Conservation (phyloP, 768 basidiomycete genomes). For the Lactarius sp. region DNA sequence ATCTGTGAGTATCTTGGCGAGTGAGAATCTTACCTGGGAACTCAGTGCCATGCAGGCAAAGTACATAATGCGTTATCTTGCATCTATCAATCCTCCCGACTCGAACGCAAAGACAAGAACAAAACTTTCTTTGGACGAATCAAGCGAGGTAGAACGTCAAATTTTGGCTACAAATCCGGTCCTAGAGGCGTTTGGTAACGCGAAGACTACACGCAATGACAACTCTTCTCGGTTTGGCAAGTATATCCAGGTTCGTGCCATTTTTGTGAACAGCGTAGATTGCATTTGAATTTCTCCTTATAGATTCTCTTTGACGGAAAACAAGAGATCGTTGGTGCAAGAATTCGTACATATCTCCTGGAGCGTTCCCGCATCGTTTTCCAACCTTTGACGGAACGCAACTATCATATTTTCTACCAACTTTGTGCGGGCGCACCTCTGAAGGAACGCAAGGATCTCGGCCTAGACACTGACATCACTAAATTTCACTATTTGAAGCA, state of each 20-base stretch:
- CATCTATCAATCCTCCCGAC: constrained; percentile 88
- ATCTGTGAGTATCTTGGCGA: constrained; percentile 53
- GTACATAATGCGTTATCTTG: constrained; percentile 98
- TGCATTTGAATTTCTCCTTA: constrained; percentile 11
- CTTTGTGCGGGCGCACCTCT: constrained; percentile 93
- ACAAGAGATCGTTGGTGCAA: constrained; percentile 96
- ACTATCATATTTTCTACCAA: constrained; percentile 99
- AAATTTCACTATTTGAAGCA: constrained; percentile 93
- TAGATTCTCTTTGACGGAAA: constrained; percentile 95
- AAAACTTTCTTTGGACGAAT: constrained; percentile 74
- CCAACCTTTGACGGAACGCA: constrained; percentile 93
- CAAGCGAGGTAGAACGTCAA: constrained; percentile 93
- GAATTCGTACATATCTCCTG: constrained; percentile 97
- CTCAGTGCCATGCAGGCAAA: constrained; percentile 58
- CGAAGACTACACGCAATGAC: constrained; percentile 98
- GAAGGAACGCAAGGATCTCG: constrained; percentile 93
- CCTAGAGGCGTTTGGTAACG: constrained; percentile 98
- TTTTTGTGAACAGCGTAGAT: not conserved
- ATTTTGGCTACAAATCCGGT: constrained; percentile 99
- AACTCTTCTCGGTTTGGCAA: constrained; percentile 99
- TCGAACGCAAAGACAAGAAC: constrained; percentile 55
- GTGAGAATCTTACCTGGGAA: not conserved
- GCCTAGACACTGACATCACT: constrained; percentile 76
- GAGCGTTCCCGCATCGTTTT: constrained; percentile 97
- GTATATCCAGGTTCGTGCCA: constrained; percentile 86